These are phyloP conservation scores for Xanthoparmelia taractica DNA, from an alignment of 495 filamentous ascomycete species.

Conservation along the genomic window DNA sequence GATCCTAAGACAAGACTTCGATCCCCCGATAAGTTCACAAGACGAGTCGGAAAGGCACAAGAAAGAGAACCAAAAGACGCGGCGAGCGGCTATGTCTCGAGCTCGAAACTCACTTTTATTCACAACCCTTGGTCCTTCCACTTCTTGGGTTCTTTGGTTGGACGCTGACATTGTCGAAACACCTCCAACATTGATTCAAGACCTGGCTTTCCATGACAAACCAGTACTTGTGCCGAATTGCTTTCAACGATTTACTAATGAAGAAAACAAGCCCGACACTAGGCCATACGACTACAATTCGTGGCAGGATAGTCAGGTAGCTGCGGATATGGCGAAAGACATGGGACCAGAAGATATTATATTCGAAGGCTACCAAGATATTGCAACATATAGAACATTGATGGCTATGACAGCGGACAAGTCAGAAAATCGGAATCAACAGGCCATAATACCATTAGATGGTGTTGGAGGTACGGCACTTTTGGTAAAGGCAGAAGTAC, in stretches of 20 bases:
- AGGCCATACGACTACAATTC: slow-evolving; percentile 95
- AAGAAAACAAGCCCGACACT: slow-evolving; percentile 58
- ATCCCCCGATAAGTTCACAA: slow-evolving; percentile 71
- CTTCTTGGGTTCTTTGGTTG: slow-evolving; percentile 94
- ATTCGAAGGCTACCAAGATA: slow-evolving; percentile 84
- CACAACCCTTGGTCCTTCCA: slow-evolving; percentile 90
- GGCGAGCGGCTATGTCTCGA: slow-evolving; percentile 83
- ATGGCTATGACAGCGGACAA: slow-evolving; percentile 77
- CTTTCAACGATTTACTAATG: slow-evolving; percentile 81
- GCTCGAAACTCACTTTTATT: slow-evolving; percentile 92
- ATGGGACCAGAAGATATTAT: slow-evolving; percentile 91
- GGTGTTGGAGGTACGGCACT: slow-evolving; percentile 92
- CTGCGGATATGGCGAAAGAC: slow-evolving; percentile 60
- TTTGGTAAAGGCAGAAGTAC: slow-evolving; percentile 94
- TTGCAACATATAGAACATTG: slow-evolving; percentile 81
- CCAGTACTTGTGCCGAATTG: slow-evolving; percentile 91
- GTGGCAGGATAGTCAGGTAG: slow-evolving; percentile 80
- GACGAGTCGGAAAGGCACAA: slow-evolving; percentile 85
- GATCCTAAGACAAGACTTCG: slow-evolving; percentile 92
- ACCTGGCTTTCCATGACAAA: slow-evolving; percentile 78
- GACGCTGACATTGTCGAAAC: slow-evolving; percentile 91
- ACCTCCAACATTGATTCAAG: slow-evolving; percentile 78
- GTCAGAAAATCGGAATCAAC: slow-evolving; percentile 43
- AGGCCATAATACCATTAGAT: slow-evolving; percentile 64
- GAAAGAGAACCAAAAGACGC: slow-evolving; percentile 74